phyloP scores from a whole-genome alignment of 2,329 filamentous ascomycete genomes.

The Pestalotiopsis fici region DNA sequence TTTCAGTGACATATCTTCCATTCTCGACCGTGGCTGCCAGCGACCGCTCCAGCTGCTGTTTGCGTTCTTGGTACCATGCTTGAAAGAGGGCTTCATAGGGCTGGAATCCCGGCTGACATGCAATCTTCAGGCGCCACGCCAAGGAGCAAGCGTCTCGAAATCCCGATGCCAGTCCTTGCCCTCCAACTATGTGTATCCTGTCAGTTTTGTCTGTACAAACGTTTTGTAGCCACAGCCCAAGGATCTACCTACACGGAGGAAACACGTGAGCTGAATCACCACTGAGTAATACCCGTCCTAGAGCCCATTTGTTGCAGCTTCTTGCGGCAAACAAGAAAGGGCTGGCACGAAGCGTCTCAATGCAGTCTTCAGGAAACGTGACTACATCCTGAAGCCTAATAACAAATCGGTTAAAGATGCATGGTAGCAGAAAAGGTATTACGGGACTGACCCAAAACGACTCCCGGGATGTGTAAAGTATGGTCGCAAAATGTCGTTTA shows the following conservation, averaged over 20 bases:
- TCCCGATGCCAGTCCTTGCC: background rate
- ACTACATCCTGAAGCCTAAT: background rate
- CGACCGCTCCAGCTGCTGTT: background rate
- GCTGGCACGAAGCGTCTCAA: background rate
- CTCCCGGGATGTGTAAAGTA: background rate
- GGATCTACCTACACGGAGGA: background rate
- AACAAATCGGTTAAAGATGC: too few species aligned
- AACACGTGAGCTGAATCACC: background rate
- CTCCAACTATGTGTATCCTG: background rate
- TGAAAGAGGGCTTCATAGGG: background rate
- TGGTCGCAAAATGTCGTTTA: background rate
- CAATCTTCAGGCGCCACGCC: background rate
- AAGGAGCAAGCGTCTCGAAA: background rate
- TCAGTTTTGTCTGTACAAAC: too few species aligned
- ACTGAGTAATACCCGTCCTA: background rate
- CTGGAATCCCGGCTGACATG: background rate
- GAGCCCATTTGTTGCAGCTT: background rate
- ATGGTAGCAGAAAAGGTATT: too few species aligned
- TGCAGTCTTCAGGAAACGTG: background rate
- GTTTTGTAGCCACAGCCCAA: too few species aligned
- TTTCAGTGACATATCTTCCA: background rate
- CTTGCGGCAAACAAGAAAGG: background rate
- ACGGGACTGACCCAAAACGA: background rate
- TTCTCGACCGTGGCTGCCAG: background rate
- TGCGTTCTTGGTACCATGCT: background rate